phyloP scores from a whole-genome alignment of 805 yeast species.

The Monosporozyma unispora region DNA sequence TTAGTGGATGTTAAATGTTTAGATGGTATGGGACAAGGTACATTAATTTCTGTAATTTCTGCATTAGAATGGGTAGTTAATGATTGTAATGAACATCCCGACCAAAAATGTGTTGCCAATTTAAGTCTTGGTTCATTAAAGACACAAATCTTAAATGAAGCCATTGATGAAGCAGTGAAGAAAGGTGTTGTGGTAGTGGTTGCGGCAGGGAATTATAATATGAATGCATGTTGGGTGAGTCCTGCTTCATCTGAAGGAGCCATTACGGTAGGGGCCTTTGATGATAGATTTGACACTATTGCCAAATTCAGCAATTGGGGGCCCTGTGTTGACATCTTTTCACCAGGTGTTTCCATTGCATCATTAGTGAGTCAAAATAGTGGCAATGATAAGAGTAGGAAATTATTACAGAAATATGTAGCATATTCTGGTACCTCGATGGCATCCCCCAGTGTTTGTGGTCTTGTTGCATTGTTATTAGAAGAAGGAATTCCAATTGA shows the following conservation, averaged over 20 bases:
- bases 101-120: conserved; percentile 56
- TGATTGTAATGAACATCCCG: conserved; percentile 33
- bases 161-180: conserved; percentile 64
- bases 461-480: conserved; percentile 48
- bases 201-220: conserved; percentile 81
- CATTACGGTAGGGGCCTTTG: conserved; percentile 82
- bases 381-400: background rate
- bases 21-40: conserved; percentile 60
- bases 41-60: conserved; percentile 52
- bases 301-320: conserved; percentile 92
- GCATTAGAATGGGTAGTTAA: conserved; percentile 63
- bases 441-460: conserved; percentile 72
- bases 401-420: conserved; percentile 10
- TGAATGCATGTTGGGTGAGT: conserved; percentile 73
- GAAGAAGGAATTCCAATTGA: conserved; percentile 40
- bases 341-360: conserved; percentile 65
- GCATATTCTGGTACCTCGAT: conserved; percentile 67
- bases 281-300: conserved; percentile 57
- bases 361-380: conserved; percentile 38
- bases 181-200: conserved; percentile 65
- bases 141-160: conserved; percentile 59
- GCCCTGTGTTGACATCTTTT: conserved; percentile 76
- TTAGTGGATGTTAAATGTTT: conserved; percentile 71
- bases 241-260: conserved; percentile 74
- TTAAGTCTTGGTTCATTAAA: conserved; percentile 71